These are phyloP conservation scores for Colletotrichum liriopes DNA, from an alignment of 2,329 filamentous ascomycete genomes.

Conservation along the genomic window DNA sequence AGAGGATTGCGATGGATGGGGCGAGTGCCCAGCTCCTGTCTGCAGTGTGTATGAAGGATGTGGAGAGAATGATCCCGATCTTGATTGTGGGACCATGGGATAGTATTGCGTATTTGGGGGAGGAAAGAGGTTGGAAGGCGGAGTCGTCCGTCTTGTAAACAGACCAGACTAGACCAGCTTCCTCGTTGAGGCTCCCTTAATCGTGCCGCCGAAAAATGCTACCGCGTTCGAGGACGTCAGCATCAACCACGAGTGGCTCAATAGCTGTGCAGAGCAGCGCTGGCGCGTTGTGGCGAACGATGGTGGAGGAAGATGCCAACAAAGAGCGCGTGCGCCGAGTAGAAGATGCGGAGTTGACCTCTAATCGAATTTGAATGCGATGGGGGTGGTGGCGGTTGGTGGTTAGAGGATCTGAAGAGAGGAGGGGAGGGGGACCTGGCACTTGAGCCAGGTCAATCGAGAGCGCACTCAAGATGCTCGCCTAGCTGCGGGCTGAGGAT, in stretches of 20 bases:
- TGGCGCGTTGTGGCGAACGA: slow-evolving; percentile 3
- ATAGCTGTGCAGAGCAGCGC: slow-evolving; percentile 7
- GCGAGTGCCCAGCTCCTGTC: slow-evolving; percentile 70
- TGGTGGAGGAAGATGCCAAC: neutral
- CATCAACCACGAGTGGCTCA: slow-evolving; percentile 23
- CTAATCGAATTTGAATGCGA: slow-evolving; percentile 23
- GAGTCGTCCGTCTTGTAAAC: slow-evolving; percentile 35
- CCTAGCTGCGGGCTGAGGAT: slow-evolving; percentile 13
- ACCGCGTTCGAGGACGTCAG: slow-evolving; percentile 9
- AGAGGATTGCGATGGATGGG: slow-evolving; percentile 71
- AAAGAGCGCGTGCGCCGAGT: neutral
- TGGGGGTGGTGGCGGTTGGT: slow-evolving; percentile 4
- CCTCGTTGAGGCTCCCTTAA: slow-evolving; percentile 26
- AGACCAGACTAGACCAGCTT: slow-evolving; percentile 38
- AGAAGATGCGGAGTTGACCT: neutral
- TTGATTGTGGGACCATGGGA: slow-evolving; percentile 72
- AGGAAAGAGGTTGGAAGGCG: slow-evolving; percentile 20
- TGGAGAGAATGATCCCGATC: slow-evolving; percentile 77
- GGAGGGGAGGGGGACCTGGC: slow-evolving; percentile 39
- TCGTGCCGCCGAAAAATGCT: slow-evolving; percentile 27
- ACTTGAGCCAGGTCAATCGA: slow-evolving; percentile 34
- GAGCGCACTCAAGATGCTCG: slow-evolving; percentile 26
- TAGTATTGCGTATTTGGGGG: slow-evolving; percentile 25
- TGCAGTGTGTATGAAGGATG: slow-evolving; percentile 72
- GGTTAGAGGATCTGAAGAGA: slow-evolving; percentile 3